phyloP scores from a whole-genome alignment of 805 yeast genomes.

The Metschnikowia santaceciliae region DNA sequence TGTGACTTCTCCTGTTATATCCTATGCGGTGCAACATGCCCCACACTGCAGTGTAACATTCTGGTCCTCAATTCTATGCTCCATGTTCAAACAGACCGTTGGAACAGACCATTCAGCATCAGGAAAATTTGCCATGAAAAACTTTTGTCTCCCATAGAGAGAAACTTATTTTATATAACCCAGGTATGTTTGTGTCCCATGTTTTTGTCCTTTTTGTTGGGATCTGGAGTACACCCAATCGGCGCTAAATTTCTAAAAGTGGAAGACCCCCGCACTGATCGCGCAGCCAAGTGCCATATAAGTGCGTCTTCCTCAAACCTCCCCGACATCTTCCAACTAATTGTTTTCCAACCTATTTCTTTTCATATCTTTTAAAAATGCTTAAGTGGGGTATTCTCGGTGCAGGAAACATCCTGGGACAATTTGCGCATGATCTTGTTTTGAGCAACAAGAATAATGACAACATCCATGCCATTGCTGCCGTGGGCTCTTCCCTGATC shows the following conservation, averaged over 20 bases:
- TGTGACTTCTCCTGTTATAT: no score
- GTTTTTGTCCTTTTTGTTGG: no score
- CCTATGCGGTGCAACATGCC: no score
- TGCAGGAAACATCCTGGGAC: constrained; percentile 46
- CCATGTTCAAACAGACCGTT: no score
- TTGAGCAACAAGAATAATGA: constrained; percentile 21
- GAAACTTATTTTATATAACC: no score
- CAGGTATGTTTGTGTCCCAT: no score
- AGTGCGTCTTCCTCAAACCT: neutral
- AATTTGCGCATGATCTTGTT: constrained; percentile 39
- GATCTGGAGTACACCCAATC: neutral
- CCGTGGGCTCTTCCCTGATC: constrained; percentile 37
- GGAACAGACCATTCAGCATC: no score
- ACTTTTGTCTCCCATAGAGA: no score
- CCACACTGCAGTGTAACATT: no score
- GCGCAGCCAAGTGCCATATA: neutral
- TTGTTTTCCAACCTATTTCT: neutral
- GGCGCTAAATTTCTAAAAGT: neutral
- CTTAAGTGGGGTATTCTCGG: constrained; percentile 48
- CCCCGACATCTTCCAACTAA: no score
- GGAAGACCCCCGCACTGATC: neutral
- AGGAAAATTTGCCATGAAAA: no score
- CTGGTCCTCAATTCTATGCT: no score
- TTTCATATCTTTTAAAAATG: neutral
- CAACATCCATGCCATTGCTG: constrained; percentile 29